Evolutionary conservation across 164 flowering plant species (phyloP).

Genomic region (Berberis thunbergii): DNA sequence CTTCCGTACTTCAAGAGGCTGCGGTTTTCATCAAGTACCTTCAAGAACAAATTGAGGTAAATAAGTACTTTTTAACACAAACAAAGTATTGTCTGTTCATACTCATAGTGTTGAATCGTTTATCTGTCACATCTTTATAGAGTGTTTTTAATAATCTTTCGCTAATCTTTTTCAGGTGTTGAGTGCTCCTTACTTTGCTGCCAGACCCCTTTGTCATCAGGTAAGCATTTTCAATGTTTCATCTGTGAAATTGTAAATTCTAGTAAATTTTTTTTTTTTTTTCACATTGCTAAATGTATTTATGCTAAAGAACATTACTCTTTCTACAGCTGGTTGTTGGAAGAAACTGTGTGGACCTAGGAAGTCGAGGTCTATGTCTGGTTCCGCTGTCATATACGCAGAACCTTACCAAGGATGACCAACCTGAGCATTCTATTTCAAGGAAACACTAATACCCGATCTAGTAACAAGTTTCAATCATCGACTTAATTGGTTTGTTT

Average conservation of each 20-base stretch:
- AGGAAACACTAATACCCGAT: not conserved
- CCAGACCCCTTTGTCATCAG: slow-evolving; percentile 14
- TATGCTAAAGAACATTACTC: not conserved
- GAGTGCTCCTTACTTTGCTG: slow-evolving; percentile 23
- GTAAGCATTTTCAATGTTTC: slow-evolving; percentile 8
- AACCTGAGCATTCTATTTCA: not conserved
- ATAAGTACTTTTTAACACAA: not conserved
- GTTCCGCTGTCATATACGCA: slow-evolving; percentile 36
- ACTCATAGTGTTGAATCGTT: not conserved
- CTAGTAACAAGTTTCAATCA: not conserved
- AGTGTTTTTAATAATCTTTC: not conserved
- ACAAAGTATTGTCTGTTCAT: not conserved
- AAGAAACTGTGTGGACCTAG: slow-evolving; percentile 17
- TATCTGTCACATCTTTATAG: not conserved
- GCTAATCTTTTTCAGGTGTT: slow-evolving; percentile 22
- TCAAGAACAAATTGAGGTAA: slow-evolving; percentile 51
- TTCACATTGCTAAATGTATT: not conserved
- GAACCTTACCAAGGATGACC: slow-evolving; percentile 16
- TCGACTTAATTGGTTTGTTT: no score
- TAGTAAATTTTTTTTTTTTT: not conserved
- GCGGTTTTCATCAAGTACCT: slow-evolving; percentile 40
- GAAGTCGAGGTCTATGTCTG: slow-evolving; percentile 51
- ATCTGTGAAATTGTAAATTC: not conserved
- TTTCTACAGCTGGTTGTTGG: slow-evolving; percentile 9
- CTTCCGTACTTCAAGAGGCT: slow-evolving; percentile 75